A percentile compares a stretch with the other conserved stretches of the same genome.
Evolutionary conservation across 371 early-diverging fungal species (phyloP).

Genomic region (Syncephalastrum racemosum): DNA sequence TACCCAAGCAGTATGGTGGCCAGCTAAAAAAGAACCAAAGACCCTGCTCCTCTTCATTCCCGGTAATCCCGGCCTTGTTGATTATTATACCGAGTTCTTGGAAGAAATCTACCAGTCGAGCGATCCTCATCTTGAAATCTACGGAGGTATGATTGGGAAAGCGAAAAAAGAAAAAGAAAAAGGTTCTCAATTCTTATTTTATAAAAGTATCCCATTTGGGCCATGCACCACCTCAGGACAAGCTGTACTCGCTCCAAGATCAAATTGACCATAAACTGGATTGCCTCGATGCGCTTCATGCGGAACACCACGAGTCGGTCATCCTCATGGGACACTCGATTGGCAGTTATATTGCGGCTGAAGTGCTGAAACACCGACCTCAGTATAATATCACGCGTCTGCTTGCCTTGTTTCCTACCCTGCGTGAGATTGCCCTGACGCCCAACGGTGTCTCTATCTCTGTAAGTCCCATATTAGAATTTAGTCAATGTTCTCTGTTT

Average conservation of each 20-base stretch:
- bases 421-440: slow-evolving; percentile 72
- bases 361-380: slow-evolving; percentile 58
- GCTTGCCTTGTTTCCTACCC: slow-evolving; percentile 76
- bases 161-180: background rate
- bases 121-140: slow-evolving; percentile 43
- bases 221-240: slow-evolving; percentile 38
- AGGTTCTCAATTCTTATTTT: background rate
- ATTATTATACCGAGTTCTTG: slow-evolving; percentile 69
- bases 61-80: slow-evolving; percentile 75
- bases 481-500: too few species aligned
- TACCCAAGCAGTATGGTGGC: slow-evolving; percentile 60
- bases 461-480: slow-evolving; percentile 44
- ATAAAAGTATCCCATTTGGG: slow-evolving; percentile 60
- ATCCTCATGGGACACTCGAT: slow-evolving; percentile 70
- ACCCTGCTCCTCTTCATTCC: slow-evolving; percentile 58
- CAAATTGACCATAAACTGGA: slow-evolving; percentile 70
- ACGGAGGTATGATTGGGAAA: slow-evolving; percentile 42
- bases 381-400: slow-evolving; percentile 58
- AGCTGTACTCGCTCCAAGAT: slow-evolving; percentile 51
- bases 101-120: slow-evolving; percentile 40
- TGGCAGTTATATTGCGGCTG: slow-evolving; percentile 62
- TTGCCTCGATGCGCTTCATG: slow-evolving; percentile 54
- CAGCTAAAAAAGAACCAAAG: slow-evolving; percentile 27
- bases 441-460: slow-evolving; percentile 70
- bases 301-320: slow-evolving; percentile 42